A percentile compares a stretch with the other conserved stretches of the same genome.
These are phyloP conservation scores for Paramecium tetraurelia DNA, from an alignment of 73 alveolate species.

Conservation along the genomic window DNA sequence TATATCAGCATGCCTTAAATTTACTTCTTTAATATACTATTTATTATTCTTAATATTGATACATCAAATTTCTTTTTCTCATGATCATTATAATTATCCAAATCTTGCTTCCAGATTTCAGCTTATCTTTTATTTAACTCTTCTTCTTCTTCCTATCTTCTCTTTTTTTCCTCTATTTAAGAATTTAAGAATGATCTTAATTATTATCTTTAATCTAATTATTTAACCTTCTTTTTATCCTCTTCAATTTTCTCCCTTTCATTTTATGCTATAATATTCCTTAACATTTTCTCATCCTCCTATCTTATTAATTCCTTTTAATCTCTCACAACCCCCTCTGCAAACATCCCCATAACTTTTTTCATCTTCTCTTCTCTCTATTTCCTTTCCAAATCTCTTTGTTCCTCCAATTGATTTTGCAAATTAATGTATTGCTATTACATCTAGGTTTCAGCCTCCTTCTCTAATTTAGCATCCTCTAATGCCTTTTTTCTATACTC, in stretches of 20 bases:
- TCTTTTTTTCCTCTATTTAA: conserved; percentile 60
- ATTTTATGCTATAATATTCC: conserved; percentile 49
- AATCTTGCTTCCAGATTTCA: conserved; percentile 62
- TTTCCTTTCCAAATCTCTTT: conserved; percentile 60
- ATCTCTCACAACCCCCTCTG: conserved; percentile 62
- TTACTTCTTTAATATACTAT: conserved; percentile 55
- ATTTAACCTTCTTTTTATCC: conserved; percentile 5
- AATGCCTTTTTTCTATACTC: conserved; percentile 58
- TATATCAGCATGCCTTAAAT: conserved; percentile 54
- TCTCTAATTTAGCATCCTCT: conserved; percentile 59
- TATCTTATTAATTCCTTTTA: conserved; percentile 51
- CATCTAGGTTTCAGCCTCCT: conserved; percentile 48
- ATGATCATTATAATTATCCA: conserved; percentile 59
- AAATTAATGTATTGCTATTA: conserved; percentile 51
- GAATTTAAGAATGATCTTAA: conserved; percentile 54
- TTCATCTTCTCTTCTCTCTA: conserved; percentile 64
- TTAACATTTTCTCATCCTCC: conserved; percentile 63
- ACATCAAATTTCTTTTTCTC: conserved; percentile 55
- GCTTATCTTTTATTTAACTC: conserved; percentile 59
- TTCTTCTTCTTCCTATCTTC: conserved; percentile 53
- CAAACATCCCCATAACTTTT: conserved; percentile 60
- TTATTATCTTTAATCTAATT: conserved; percentile 42
- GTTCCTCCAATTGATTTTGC: conserved; percentile 51
- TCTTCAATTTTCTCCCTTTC: conserved; percentile 62
- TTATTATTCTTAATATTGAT: not conserved